Base-by-base conservation (phyloP, 2,329 filamentous ascomycete genomes). In the Plenodomus lindquistii region DNA sequence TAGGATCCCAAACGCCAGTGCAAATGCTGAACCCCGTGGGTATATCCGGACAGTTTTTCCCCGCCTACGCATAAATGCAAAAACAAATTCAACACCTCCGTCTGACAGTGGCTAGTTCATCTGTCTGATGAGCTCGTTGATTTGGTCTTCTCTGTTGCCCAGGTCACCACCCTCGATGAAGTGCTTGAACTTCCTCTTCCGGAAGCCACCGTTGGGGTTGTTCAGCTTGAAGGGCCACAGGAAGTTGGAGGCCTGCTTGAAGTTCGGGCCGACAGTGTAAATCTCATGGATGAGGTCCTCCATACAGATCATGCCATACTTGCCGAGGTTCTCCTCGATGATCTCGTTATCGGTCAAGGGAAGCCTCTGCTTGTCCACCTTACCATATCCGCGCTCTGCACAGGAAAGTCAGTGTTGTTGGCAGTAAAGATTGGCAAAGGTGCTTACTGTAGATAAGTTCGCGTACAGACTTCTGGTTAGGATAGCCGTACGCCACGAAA, bases 381-480 rank as follows among this genome's bases (percentile, higher is more conserved):
- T 99, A 76, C 93, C 94, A 79, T 99, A 97, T 73, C 94, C 94
- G 70, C 94, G 93, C 65, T 73, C 67, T 71, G 44, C 40, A 44
- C 27, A 15, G 43, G n/a, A n/a, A 5, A 22, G 49, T 57, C 35
- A 59, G 50, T 36, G 24, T 41, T 27, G 51, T 9, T 37, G 29
- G 48, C 21, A 31, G 27, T 16, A 40, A 94, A 75, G 89, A 89
- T 79, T 94, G 6, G 17, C 21, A 22, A 34, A n/a, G 93, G 73
- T 89, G 91, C 73, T 91, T 92, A 90, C 97, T 99, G 87, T 99
- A 99, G 84, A 99, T 80, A 75, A 99, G 91, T 84, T 99, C 94
- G 79, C 95, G 95, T 78, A 99, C 86, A 75, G 87, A 90, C 89
- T 99, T 99, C 63, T 97, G 88, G 86, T 97, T 97, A 79, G 94